A percentile compares a stretch with the other conserved stretches of the same genome.
Evolutionary conservation across 2,329 filamentous ascomycete species (phyloP).

Genomic region (Aspergillus neoniger): DNA sequence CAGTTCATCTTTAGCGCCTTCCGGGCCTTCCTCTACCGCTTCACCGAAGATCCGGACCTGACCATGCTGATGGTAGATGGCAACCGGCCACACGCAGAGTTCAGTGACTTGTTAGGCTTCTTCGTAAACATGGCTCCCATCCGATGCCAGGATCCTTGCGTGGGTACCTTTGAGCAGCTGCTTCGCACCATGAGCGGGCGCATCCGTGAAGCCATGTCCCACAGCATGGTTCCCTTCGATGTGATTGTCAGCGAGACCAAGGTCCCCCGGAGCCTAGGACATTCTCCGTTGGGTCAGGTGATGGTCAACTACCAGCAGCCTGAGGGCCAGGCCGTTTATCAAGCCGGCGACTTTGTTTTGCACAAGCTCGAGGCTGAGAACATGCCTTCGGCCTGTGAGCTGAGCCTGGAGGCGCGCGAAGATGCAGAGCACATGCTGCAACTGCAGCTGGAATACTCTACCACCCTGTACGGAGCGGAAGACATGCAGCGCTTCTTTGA

Average conservation of each 20-base stretch:
- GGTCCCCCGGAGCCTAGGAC: neutral
- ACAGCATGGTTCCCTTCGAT: conserved; percentile 2
- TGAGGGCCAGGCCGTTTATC: neutral
- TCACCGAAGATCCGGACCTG: conserved; percentile 1
- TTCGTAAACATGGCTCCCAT: conserved; percentile 9
- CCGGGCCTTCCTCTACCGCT: conserved; percentile 5
- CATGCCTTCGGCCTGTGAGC: conserved; percentile 1
- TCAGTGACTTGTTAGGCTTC: conserved; percentile 1
- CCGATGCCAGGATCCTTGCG: neutral
- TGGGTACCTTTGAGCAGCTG: neutral
- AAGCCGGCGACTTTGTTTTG: neutral
- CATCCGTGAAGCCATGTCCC: neutral
- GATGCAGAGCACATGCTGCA: neutral
- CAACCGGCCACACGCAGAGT: conserved; percentile 2
- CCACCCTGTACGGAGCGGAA: neutral
- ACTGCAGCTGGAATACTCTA: conserved; percentile 3
- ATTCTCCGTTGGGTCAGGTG: conserved; percentile 7
- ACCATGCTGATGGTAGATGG: conserved; percentile 7
- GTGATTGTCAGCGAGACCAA: conserved; percentile 1
- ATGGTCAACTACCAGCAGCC: conserved; percentile 5
- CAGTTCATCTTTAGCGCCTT: conserved; percentile 5
- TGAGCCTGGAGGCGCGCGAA: conserved; percentile 3
- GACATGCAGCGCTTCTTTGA: conserved; percentile 6
- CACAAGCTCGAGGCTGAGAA: neutral
- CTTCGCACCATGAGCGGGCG: neutral